Percentiles rank a stretch among this genome's conserved stretches.
Evolutionary conservation across 371 early-diverging fungal genomes (phyloP).

Genomic region (Rhizomucor pusillus): DNA sequence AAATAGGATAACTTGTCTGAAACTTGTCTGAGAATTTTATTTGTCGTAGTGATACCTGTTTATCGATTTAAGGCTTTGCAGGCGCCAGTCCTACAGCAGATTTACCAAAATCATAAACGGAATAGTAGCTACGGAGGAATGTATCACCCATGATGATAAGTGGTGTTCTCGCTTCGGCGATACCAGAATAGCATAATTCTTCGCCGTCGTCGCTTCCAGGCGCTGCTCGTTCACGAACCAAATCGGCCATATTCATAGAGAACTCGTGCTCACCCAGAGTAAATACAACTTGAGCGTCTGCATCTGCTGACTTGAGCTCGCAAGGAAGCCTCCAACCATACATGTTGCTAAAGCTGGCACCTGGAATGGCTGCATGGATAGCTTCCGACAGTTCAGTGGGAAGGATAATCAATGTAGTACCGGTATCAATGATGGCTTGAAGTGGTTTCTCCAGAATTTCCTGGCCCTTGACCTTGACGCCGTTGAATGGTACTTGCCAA

Average conservation of each 20-base stretch:
- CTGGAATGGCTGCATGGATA: slow-evolving; percentile 42
- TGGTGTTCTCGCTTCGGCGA: slow-evolving; percentile 26
- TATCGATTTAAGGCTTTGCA: slow-evolving; percentile 9
- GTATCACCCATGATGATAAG: slow-evolving; percentile 33
- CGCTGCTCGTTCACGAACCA: slow-evolving; percentile 23
- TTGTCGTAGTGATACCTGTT: neutral
- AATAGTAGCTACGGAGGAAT: slow-evolving; percentile 32
- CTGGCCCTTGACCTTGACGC: slow-evolving; percentile 27
- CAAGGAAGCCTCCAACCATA: slow-evolving; percentile 47
- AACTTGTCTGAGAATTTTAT: neutral
- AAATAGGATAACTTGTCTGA: neutral
- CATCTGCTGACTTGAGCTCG: slow-evolving; percentile 16
- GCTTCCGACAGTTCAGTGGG: slow-evolving; percentile 31
- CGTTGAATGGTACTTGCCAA: slow-evolving; percentile 50
- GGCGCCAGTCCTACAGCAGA: slow-evolving; percentile 25
- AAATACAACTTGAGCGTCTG: slow-evolving; percentile 11
- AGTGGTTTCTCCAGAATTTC: slow-evolving; percentile 11
- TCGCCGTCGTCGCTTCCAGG: slow-evolving; percentile 2
- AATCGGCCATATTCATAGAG: slow-evolving; percentile 7
- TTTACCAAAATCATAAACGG: slow-evolving; percentile 26
- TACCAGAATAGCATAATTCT: slow-evolving; percentile 34
- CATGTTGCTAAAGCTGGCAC: slow-evolving; percentile 23
- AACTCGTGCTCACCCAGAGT: slow-evolving; percentile 20
- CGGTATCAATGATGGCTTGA: slow-evolving; percentile 42
- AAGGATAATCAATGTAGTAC: slow-evolving; percentile 26